phyloP scores from a whole-genome alignment of 2,329 filamentous ascomycete genomes.

The Xylariaceae sp. region DNA sequence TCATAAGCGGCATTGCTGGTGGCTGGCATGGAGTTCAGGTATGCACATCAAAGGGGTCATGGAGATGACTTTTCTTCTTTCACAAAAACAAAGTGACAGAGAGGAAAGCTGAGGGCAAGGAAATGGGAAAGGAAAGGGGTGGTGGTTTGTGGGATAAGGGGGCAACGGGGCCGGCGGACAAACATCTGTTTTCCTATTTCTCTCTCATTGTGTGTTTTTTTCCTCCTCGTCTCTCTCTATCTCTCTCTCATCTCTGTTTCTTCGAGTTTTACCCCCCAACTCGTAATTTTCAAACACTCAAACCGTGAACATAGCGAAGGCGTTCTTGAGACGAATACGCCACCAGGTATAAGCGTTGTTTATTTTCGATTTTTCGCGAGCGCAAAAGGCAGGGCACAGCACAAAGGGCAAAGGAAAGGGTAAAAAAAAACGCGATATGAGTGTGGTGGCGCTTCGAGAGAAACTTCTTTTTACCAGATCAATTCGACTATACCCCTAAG shows the following conservation, averaged over 20 bases:
- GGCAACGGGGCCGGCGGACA: too few relatives aligned
- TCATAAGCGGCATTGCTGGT: constrained; percentile 15
- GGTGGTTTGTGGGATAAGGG: too few relatives aligned
- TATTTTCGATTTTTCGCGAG: neutral
- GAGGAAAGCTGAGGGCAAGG: neutral
- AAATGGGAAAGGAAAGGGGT: neutral
- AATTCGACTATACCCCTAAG: neutral
- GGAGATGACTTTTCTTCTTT: constrained; percentile 5
- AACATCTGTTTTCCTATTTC: too few relatives aligned
- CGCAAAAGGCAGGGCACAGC: neutral
- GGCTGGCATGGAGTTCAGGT: constrained; percentile 19
- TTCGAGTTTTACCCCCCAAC: constrained; percentile 1
- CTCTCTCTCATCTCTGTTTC: neutral
- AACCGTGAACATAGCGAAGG: constrained; percentile 13
- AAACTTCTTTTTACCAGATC: neutral
- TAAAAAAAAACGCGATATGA: neutral
- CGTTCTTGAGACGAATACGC: constrained; percentile 9
- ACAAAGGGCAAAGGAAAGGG: neutral
- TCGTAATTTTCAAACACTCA: constrained; percentile 5
- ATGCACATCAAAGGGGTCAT: constrained; percentile 9
- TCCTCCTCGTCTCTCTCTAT: neutral
- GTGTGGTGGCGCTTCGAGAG: neutral
- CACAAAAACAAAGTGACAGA: neutral
- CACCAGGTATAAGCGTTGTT: neutral
- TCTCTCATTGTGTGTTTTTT: too few relatives aligned